A percentile compares a stretch with the other conserved stretches of the same genome.
Evolutionary conservation across 2,329 filamentous ascomycete genomes (phyloP).

Genomic region (Trichophyton schoenleinii): DNA sequence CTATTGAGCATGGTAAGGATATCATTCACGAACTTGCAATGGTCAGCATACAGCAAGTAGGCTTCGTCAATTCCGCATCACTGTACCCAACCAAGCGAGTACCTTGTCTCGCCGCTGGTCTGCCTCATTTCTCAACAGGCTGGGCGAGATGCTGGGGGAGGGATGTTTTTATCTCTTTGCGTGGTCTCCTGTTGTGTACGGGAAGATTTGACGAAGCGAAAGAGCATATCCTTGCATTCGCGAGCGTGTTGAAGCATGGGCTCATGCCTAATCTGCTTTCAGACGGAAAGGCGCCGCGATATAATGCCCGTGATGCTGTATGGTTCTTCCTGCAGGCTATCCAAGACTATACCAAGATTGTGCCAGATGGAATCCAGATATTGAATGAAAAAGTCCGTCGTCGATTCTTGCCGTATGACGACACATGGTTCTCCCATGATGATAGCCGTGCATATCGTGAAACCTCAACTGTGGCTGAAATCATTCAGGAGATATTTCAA

Average conservation of each 20-base stretch:
- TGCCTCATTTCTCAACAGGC: constrained; percentile 85
- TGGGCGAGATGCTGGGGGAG: constrained; percentile 97
- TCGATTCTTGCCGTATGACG: constrained; percentile 87
- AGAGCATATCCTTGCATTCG: constrained; percentile 90
- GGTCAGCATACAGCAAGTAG: constrained; percentile 84
- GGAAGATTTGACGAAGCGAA: constrained; percentile 78
- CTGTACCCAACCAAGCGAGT: constrained; percentile 76
- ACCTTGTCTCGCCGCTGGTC: constrained; percentile 75
- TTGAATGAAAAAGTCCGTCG: constrained; percentile 66
- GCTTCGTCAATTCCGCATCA: constrained; percentile 78
- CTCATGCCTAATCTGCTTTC: constrained; percentile 94
- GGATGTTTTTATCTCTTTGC: constrained; percentile 90
- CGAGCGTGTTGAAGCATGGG: constrained; percentile 90
- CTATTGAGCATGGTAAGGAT: constrained; percentile 67
- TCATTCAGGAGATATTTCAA: constrained; percentile 88
- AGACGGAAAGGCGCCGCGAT: constrained; percentile 72
- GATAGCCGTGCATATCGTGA: constrained; percentile 77
- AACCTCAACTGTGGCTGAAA: constrained; percentile 69
- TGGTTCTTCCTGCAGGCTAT: constrained; percentile 98
- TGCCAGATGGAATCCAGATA: constrained; percentile 60
- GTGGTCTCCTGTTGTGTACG: constrained; percentile 82
- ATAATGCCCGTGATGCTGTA: constrained; percentile 90
- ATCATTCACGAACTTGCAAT: constrained; percentile 82
- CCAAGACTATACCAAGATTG: constrained; percentile 78
- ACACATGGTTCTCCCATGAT: constrained; percentile 77